A percentile compares a stretch with the other conserved stretches of the same genome.
Conservation (phyloP, 495 filamentous ascomycete genomes). For the Penicillium nucicola region DNA sequence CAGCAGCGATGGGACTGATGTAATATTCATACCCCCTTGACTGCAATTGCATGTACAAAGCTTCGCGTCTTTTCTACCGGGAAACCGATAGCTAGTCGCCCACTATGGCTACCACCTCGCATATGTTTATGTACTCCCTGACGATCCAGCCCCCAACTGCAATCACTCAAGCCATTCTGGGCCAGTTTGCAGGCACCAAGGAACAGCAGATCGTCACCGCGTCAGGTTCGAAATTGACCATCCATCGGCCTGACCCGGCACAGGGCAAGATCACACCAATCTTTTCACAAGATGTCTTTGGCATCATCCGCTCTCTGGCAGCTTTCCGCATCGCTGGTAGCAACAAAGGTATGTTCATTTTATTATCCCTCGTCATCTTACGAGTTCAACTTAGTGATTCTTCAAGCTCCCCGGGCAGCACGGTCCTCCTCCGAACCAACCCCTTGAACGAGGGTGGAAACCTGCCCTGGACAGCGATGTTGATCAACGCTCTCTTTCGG, state of each 20-base stretch:
- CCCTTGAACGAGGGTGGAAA: slow-evolving; percentile 27
- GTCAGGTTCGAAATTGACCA: slow-evolving; percentile 82
- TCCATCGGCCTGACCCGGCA: slow-evolving; percentile 80
- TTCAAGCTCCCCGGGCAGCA: slow-evolving; percentile 65
- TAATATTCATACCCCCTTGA: slow-evolving; percentile 25
- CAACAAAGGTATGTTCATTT: slow-evolving; percentile 81
- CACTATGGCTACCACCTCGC: slow-evolving; percentile 94
- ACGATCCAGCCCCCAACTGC: slow-evolving; percentile 89
- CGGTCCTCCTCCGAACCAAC: slow-evolving; percentile 36
- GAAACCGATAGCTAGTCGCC: slow-evolving; percentile 21
- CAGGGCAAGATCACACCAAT: slow-evolving; percentile 82
- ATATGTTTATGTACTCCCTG: slow-evolving; percentile 96
- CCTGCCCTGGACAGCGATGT: slow-evolving; percentile 44
- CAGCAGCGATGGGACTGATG: slow-evolving; percentile 44
- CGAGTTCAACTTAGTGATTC: slow-evolving; percentile 89
- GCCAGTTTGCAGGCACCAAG: slow-evolving; percentile 90
- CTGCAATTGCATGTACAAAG: slow-evolving; percentile 31
- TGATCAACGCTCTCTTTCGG: slow-evolving; percentile 32
- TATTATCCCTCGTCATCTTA: slow-evolving; percentile 33
- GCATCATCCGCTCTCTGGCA: slow-evolving; percentile 83
- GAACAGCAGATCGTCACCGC: slow-evolving; percentile 96
- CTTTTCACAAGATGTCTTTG: slow-evolving; percentile 90
- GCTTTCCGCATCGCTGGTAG: slow-evolving; percentile 90
- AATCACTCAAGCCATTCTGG: slow-evolving; percentile 83
- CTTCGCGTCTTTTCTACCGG: slow-evolving; percentile 15